Base-by-base conservation (phyloP, 768 basidiomycete species). In the Terana coerulea region DNA sequence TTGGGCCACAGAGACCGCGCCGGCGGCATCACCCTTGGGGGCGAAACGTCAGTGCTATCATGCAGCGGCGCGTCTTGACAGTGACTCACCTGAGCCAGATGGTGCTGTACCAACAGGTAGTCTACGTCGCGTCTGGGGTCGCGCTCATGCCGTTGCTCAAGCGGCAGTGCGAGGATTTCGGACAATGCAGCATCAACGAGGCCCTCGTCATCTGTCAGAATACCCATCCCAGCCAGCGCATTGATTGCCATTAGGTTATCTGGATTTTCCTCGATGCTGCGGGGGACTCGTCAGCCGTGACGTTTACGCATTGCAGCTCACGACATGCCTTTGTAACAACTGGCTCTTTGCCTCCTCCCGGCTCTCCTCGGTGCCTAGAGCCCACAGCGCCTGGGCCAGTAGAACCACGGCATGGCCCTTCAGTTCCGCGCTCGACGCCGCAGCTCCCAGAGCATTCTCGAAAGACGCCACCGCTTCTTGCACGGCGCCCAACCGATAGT, bases 301-400 rank as follows among this genome's bases (percentile, higher is more conserved):
- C 37, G 25, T 30, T 44, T 31, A n/a, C 21, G 49, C 17, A 33
- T 3, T 8, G 35, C 28, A 15, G 50, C 22, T 33, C 10, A 24
- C 44, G 24, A 58, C 79, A 59, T 58, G 95, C 94, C 89, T 87
- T 66, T 94, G 86, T 50, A 98, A 71, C 49, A 98, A 72, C 55
- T 84, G 81, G 21, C 75, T 74, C 69, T 92, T 91, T 8, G 91
- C 91, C 17, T 74, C 75, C 53, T 95, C 91, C 54, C 72, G 80
- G 30, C 79, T 84, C 46, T 92, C 94, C 8, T 84, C 82, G 5
- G 81, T 81, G 4, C 83, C 84, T 17, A 87, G 75, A 1, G 84
- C 80, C 94, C 94, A 98, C 59, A 97, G 75, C 5, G 82, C 81
- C 65, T 93, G 84, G 5, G 90, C 83, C n/a, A 92, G 76, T n/a